Evolutionary conservation across 306 rosid species (phyloP).

Genomic region (Trifolium pratense): DNA sequence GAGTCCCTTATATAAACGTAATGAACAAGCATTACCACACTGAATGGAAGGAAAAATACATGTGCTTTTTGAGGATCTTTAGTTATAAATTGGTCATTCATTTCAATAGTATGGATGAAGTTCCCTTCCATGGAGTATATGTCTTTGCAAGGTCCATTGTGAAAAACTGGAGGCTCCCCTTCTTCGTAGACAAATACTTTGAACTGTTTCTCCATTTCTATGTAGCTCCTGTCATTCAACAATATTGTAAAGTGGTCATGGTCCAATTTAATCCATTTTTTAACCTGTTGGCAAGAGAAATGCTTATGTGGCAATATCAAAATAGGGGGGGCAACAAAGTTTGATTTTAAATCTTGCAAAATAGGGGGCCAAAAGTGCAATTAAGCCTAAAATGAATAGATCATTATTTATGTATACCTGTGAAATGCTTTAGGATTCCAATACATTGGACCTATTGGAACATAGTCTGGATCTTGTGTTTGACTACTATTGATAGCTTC

Average conservation of each 20-base stretch:
- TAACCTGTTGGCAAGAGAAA: no score
- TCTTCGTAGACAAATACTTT: background rate
- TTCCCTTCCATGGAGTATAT: conserved; percentile 56
- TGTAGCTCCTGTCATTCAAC: conserved; percentile 42
- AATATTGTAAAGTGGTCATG: background rate
- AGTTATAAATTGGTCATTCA: conserved; percentile 60
- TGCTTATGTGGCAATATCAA: no score
- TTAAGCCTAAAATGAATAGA: background rate
- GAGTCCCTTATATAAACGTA: conserved; percentile 66
- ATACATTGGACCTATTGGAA: conserved; percentile 80
- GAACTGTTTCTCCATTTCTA: background rate
- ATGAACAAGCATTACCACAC: conserved; percentile 76
- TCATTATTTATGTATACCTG: conserved; percentile 51
- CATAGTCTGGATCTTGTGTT: conserved; percentile 62
- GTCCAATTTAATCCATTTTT: no score
- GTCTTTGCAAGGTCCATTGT: background rate
- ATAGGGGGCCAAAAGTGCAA: no score
- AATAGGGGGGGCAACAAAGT: no score
- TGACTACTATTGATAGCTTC: conserved; percentile 57
- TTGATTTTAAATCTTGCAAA: no score
- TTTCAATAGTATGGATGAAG: conserved; percentile 73
- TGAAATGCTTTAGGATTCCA: conserved; percentile 81
- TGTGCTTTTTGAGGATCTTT: conserved; percentile 74
- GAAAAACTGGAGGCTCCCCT: background rate
- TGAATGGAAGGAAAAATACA: conserved; percentile 71